Evolutionary conservation across 2,329 filamentous ascomycete genomes (phyloP).

Genomic region (Xylaria sp.): DNA sequence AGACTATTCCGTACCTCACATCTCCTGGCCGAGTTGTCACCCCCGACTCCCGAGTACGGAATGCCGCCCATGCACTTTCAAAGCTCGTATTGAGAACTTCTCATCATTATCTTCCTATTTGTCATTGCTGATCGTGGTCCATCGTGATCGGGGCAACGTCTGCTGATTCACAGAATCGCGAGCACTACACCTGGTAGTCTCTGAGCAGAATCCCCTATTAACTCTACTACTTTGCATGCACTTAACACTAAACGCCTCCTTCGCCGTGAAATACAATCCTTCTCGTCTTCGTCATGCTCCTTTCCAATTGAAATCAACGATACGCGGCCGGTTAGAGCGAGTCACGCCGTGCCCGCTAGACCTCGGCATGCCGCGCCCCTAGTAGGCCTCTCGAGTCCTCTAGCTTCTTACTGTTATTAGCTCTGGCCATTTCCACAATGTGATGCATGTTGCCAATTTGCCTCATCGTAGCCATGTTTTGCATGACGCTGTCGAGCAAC

Average conservation of each 20-base stretch:
- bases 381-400: neutral
- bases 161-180: neutral
- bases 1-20: too few species aligned
- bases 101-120: slow-evolving; percentile 9
- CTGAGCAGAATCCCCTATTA: slow-evolving; percentile 11
- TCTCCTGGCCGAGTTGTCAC: too few species aligned
- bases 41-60: too few species aligned
- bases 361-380: slow-evolving; percentile 23
- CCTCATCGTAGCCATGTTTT: slow-evolving; percentile 64
- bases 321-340: too few species aligned
- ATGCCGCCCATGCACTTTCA: too few species aligned
- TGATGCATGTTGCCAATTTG: slow-evolving; percentile 71
- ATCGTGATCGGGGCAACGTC: neutral
- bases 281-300: slow-evolving; percentile 6
- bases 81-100: neutral
- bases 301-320: neutral
- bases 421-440: slow-evolving; percentile 46
- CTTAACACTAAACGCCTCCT: slow-evolving; percentile 28
- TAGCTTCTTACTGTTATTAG: slow-evolving; percentile 20
- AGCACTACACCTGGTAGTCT: slow-evolving; percentile 8
- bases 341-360: slow-evolving; percentile 9
- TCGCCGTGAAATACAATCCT: slow-evolving; percentile 32
- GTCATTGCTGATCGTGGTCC: neutral
- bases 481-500: slow-evolving; percentile 69
- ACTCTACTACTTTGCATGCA: slow-evolving; percentile 6